These are phyloP conservation scores for Danielia oregonensis DNA, from an alignment of 805 yeast species.

Conservation along the genomic window DNA sequence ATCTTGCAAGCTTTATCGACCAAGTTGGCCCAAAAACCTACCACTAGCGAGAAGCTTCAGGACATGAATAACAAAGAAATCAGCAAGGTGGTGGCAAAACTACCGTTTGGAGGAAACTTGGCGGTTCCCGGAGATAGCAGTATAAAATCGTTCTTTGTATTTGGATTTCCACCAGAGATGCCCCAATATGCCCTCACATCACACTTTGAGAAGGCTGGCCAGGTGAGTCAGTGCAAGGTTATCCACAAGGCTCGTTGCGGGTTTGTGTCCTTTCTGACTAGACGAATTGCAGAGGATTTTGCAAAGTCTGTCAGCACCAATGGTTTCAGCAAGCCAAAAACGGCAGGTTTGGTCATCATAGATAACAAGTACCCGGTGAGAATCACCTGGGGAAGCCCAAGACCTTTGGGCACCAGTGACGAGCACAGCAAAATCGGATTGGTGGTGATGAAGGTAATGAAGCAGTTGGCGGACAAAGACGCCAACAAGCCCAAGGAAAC, in stretches of 20 bases:
- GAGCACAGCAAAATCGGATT: conserved; percentile 47
- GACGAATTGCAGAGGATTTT: conserved; percentile 49
- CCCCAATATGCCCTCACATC: conserved; percentile 62
- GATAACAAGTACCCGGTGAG: conserved; percentile 43
- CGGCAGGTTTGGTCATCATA: conserved; percentile 32
- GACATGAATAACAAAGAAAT: conserved; percentile 39
- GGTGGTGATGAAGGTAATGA: conserved; percentile 52
- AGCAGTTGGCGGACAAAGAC: conserved; percentile 47
- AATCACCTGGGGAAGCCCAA: conserved; percentile 52
- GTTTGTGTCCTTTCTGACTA: conserved; percentile 49
- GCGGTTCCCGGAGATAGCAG: conserved; percentile 29
- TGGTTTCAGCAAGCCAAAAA: conserved; percentile 24
- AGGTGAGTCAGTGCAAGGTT: conserved; percentile 45
- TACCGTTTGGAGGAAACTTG: conserved; percentile 70
- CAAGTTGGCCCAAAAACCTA: conserved; percentile 19
- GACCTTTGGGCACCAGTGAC: conserved; percentile 38
- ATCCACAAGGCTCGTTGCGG: conserved; percentile 64
- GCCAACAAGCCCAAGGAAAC: conserved; percentile 5
- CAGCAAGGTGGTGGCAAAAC: conserved; percentile 44
- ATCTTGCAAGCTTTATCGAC: conserved; percentile 49
- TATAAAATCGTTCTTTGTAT: conserved; percentile 63
- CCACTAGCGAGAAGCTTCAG: conserved; percentile 20
- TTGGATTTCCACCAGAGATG: conserved; percentile 64
- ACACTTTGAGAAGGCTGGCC: conserved; percentile 44
- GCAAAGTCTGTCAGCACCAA: conserved; percentile 20